phyloP scores from a whole-genome alignment of 805 yeast species.

The Yamadazyma phyllophila region DNA sequence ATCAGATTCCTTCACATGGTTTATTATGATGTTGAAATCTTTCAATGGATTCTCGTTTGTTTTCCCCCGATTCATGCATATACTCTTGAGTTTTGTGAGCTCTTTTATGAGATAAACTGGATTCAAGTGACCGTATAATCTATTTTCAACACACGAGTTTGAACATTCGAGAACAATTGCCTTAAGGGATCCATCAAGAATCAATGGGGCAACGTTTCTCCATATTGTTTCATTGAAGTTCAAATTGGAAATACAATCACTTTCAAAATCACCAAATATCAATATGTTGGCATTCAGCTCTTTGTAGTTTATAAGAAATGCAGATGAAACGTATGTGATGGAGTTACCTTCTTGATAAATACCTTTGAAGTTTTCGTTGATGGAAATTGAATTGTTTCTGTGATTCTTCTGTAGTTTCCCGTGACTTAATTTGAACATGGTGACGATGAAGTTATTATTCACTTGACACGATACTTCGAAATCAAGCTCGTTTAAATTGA shows the following conservation, averaged over 20 bases:
- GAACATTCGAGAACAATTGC: slow-evolving; percentile 81
- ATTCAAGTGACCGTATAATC: slow-evolving; percentile 77
- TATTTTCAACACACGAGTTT: slow-evolving; percentile 34
- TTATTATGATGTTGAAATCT: slow-evolving; percentile 48
- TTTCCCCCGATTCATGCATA: slow-evolving; percentile 10
- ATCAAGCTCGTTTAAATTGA: slow-evolving; percentile 20
- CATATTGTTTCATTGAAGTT: slow-evolving; percentile 49
- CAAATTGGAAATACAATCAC: slow-evolving; percentile 49
- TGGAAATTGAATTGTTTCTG: slow-evolving; percentile 20
- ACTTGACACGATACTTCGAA: slow-evolving; percentile 14
- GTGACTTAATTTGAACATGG: slow-evolving; percentile 34
- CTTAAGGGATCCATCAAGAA: slow-evolving; percentile 38
- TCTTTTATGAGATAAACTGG: slow-evolving; percentile 64
- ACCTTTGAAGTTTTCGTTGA: slow-evolving; percentile 16
- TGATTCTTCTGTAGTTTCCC: slow-evolving; percentile 20
- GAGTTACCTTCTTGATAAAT: slow-evolving; percentile 5
- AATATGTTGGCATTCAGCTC: slow-evolving; percentile 40
- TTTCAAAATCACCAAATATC: slow-evolving; percentile 83
- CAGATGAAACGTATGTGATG: slow-evolving; percentile 42
- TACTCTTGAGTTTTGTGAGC: slow-evolving; percentile 31
- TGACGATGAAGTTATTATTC: slow-evolving; percentile 22
- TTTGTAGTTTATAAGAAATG: slow-evolving; percentile 52
- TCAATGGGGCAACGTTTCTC: slow-evolving; percentile 49
- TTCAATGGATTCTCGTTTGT: slow-evolving; percentile 33
- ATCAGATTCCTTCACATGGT: slow-evolving; percentile 40